Evolutionary conservation across 2,329 filamentous ascomycete genomes (phyloP), one percentile per base, ranked within the genome.

Genomic region (Ambrosiella cleistominuta): DNA sequence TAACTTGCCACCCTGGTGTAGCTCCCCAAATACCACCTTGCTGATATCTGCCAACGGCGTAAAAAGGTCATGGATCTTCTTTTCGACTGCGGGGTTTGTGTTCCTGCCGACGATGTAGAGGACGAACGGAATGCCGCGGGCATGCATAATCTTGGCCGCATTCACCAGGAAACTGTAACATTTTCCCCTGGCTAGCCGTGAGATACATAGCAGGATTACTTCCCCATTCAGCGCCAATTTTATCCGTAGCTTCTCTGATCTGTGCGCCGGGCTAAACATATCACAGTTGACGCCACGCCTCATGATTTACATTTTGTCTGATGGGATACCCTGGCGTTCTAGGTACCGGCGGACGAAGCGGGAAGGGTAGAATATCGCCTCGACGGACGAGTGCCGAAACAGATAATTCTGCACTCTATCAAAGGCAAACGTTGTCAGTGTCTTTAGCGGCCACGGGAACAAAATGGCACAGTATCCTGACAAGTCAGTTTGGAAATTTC

Each of bases 401-500:
- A 86, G 71, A 63, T 80, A 84, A 52, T 81, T 81, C 67, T 86
- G 81, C 1, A 85, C 81, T 1, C 74, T 69, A 13, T 77, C 74
- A 58, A 86, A 78, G 9, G 82, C 71, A 67, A 76, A 81, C 52
- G 82, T 80, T 3, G 80, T 82, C 59, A 83, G 74, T 9, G 69
- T 69, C 63, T 80, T 79, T 15, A 87, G 71, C 0, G 80, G 81
- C 1, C 73, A 70, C 0, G 82, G 81, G 61, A 87, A 83, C n/a
- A 87, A 70, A 55, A 86, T 84, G 54, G 78, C 75, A 64, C 80
- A 82, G 66, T 86, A 87, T 1, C 81, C 81, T 0, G 81, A 79
- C 8, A 87, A 70, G 65, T 86, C 83, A 0, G 83, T 87, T 67
- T 86, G 83, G 63, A 85, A 86, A 66, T 86, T 87, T 66, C 82